A percentile compares a stretch with the other conserved stretches of the same genome.
phyloP scores from a whole-genome alignment of 495 filamentous ascomycete genomes.

The Xylaria palmicola region DNA sequence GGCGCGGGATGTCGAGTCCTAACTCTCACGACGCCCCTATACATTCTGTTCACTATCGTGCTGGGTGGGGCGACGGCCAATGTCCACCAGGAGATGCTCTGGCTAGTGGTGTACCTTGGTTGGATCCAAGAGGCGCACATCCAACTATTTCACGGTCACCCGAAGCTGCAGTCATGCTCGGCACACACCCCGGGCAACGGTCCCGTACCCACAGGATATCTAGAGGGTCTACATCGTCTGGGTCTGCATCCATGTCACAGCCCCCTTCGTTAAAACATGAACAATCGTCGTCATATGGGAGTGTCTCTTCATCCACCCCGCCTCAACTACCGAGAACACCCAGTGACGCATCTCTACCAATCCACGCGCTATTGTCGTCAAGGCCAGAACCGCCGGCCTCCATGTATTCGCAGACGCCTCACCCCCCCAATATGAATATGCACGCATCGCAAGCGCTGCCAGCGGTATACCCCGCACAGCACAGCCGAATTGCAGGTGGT shows the following conservation, averaged over 20 bases:
- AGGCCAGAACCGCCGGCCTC: slow-evolving; percentile 29
- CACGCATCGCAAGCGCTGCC: slow-evolving; percentile 18
- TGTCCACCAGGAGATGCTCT: slow-evolving; percentile 17
- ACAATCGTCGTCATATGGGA: slow-evolving; percentile 38
- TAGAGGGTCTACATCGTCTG: slow-evolving; percentile 26
- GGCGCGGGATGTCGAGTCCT: slow-evolving; percentile 28
- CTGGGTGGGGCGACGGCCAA: slow-evolving; percentile 22
- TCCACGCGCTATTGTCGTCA: slow-evolving; percentile 44
- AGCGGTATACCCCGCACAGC: slow-evolving; percentile 20
- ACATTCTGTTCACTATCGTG: slow-evolving; percentile 16
- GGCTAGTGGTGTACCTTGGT: slow-evolving; percentile 19
- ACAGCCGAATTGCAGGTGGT: slow-evolving; percentile 19
- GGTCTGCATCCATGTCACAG: slow-evolving; percentile 24
- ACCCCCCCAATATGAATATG: background rate
- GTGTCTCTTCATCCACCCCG: slow-evolving; percentile 31
- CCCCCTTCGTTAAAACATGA: slow-evolving; percentile 39
- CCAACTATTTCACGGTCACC: slow-evolving; percentile 26
- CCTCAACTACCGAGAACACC: slow-evolving; percentile 38
- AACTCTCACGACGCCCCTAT: slow-evolving; percentile 23
- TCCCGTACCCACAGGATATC: slow-evolving; percentile 11
- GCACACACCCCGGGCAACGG: slow-evolving; percentile 7
- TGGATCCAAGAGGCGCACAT: slow-evolving; percentile 24
- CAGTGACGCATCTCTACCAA: slow-evolving; percentile 44
- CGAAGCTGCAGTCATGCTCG: slow-evolving; percentile 18
- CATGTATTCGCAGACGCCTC: background rate